Conservation (phyloP, 352 stramenopile genomes). For the Globisporangium camurandrum region DNA sequence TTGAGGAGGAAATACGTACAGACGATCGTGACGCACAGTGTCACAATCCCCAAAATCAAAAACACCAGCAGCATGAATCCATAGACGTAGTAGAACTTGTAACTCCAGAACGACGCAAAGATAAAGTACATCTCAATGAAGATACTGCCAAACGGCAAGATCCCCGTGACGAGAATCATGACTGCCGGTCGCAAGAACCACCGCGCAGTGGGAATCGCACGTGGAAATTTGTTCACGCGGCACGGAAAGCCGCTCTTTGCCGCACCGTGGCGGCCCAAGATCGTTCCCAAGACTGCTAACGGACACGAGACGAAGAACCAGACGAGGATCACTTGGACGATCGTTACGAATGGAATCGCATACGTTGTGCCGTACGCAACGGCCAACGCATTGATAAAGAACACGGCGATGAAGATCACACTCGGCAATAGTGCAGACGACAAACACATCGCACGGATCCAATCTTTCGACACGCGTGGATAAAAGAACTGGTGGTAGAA, state of each 20-base stretch:
- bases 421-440: slow-evolving; percentile 66
- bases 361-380: slow-evolving; percentile 82
- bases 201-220: slow-evolving; percentile 70
- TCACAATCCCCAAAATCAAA: slow-evolving; percentile 96
- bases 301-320: slow-evolving; percentile 98
- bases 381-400: slow-evolving; percentile 85
- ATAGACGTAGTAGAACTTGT: slow-evolving; percentile 99
- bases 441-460: slow-evolving; percentile 86
- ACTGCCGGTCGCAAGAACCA: slow-evolving; percentile 80
- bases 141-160: slow-evolving; percentile 98
- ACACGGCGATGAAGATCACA: slow-evolving; percentile 79
- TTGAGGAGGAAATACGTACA: slow-evolving; percentile 99
- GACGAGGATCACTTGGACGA: slow-evolving; percentile 91
- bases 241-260: slow-evolving; percentile 84
- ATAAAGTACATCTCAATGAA: slow-evolving; percentile 99
- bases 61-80: slow-evolving; percentile 98
- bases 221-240: slow-evolving; percentile 96
- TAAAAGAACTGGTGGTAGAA: slow-evolving; percentile 92
- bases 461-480: slow-evolving; percentile 85
- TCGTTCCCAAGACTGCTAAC: slow-evolving; percentile 93
- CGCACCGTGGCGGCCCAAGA: slow-evolving; percentile 92
- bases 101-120: slow-evolving; percentile 99
- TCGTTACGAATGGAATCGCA: slow-evolving; percentile 80
- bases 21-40: slow-evolving; percentile 98
- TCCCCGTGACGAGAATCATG: slow-evolving; percentile 92